Evolutionary conservation across 371 early-diverging fungal genomes (phyloP).

Genomic region (Amoeboaphelidium occidentale): DNA sequence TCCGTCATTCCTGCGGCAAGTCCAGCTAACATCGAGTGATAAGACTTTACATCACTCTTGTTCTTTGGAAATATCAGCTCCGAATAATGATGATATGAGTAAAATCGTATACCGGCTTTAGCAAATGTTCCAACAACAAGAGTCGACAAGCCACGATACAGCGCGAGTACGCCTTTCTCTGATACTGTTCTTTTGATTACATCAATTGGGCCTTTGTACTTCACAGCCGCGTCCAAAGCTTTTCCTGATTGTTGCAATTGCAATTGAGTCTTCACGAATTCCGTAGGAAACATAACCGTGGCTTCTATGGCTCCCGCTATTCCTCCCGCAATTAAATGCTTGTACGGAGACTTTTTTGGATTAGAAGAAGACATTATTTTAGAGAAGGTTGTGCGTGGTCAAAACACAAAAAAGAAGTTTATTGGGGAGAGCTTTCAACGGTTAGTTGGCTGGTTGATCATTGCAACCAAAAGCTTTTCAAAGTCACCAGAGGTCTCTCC

Average conservation of each 20-base stretch:
- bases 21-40: constrained; percentile 28
- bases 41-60: neutral
- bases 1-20: constrained; percentile 71
- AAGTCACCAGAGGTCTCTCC: constrained; percentile 3
- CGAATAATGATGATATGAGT: constrained; percentile 51
- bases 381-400: too few species aligned
- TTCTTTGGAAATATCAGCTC: constrained; percentile 2
- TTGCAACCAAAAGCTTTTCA: neutral
- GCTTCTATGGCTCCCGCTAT: constrained; percentile 11
- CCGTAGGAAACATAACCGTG: constrained; percentile 66
- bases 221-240: neutral
- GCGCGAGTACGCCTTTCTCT: constrained; percentile 33
- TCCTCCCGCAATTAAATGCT: neutral
- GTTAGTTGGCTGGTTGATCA: too few species aligned
- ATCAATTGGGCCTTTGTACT: constrained; percentile 54
- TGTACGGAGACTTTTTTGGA: too few species aligned
- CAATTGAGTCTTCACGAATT: constrained; percentile 68
- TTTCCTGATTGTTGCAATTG: constrained; percentile 35
- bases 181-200: constrained; percentile 29
- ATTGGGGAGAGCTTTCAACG: too few species aligned
- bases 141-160: constrained; percentile 62
- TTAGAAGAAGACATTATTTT: too few species aligned
- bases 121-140: constrained; percentile 66
- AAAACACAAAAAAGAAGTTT: too few species aligned
- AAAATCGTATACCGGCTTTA: constrained; percentile 73